These are phyloP conservation scores for Erodium maritimum DNA, from an alignment of 345 rosid genomes.

Conservation along the genomic window DNA sequence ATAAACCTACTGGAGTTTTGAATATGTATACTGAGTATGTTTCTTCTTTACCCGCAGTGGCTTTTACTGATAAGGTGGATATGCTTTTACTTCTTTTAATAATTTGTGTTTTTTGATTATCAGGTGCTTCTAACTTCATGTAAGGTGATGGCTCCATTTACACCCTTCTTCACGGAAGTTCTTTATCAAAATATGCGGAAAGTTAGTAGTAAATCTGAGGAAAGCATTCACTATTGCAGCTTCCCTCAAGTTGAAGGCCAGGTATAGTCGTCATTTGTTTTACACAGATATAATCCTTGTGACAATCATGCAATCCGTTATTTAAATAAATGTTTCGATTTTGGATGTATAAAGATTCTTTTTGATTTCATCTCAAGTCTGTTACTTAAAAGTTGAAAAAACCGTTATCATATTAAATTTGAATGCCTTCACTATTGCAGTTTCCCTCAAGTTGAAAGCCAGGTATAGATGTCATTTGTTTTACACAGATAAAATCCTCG, in stretches of 20 bases:
- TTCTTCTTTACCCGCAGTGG: too few species aligned
- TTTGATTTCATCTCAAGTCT: too few species aligned
- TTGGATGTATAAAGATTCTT: too few species aligned
- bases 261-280: conserved; percentile 29
- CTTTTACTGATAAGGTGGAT: too few species aligned
- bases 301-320: too few species aligned
- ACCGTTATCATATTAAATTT: too few species aligned
- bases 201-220: conserved; percentile 56
- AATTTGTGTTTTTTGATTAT: conserved; percentile 13
- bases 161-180: conserved; percentile 96
- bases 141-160: conserved; percentile 94
- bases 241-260: conserved; percentile 73
- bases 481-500: background rate
- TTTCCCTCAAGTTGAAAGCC: conserved; percentile 71
- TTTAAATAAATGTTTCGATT: too few species aligned
- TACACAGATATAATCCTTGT: background rate
- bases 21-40: too few species aligned
- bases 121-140: conserved; percentile 94
- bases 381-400: too few species aligned
- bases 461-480: conserved; percentile 30
- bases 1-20: too few species aligned
- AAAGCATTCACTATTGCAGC: conserved; percentile 79
- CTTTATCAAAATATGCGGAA: conserved; percentile 91
- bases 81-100: background rate
- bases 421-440: conserved; percentile 85